Conservation (phyloP, 2,329 filamentous ascomycete species). For the Claviceps monticola region DNA sequence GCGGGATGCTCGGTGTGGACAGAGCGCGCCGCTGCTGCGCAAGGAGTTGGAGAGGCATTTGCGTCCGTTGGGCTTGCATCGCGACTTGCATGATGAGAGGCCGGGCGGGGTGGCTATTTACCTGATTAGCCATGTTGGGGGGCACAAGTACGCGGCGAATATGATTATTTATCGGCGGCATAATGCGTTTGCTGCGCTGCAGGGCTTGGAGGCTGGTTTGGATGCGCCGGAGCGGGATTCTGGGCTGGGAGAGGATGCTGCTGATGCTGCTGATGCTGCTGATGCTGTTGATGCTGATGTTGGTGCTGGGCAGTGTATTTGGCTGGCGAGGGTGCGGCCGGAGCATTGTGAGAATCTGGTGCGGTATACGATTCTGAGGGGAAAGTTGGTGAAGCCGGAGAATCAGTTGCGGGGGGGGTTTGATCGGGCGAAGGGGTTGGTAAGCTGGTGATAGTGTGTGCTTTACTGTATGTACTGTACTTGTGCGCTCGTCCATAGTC, state of each 20-base stretch:
- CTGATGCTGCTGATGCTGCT: constrained; percentile 7
- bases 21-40: constrained; percentile 79
- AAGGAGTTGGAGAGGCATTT: constrained; percentile 84
- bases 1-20: constrained; percentile 88
- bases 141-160: constrained; percentile 93
- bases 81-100: constrained; percentile 76
- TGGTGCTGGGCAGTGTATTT: constrained; percentile 78
- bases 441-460: constrained; percentile 60
- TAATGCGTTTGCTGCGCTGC: constrained; percentile 34
- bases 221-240: no score
- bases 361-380: constrained; percentile 76
- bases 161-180: constrained; percentile 74
- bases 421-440: constrained; percentile 63
- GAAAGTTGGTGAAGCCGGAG: constrained; percentile 85
- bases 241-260: no score
- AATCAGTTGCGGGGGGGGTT: constrained; percentile 81
- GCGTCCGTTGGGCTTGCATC: constrained; percentile 67
- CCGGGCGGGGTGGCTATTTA: constrained; percentile 90
- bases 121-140: constrained; percentile 91
- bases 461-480: not conserved
- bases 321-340: constrained; percentile 72
- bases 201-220: no score
- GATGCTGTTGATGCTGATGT: constrained; percentile 14
- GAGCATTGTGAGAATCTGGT: constrained; percentile 92
- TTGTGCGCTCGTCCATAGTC: no score